Evolutionary conservation across 305 asterid species (phyloP).

Genomic region (Fraxinus paxiana): DNA sequence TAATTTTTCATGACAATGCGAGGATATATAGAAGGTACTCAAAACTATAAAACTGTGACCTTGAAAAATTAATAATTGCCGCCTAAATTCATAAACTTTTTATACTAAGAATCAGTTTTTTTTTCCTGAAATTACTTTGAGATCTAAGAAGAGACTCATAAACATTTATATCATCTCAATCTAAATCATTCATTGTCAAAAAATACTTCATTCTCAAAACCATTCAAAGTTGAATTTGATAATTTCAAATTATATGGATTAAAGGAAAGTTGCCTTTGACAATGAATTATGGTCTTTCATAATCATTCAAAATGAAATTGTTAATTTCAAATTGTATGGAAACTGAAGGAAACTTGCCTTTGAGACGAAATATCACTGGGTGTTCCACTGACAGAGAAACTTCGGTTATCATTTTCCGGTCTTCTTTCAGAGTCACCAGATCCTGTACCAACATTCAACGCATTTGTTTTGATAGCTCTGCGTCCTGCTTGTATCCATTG

Average conservation of each 20-base stretch:
- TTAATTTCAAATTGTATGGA: background rate
- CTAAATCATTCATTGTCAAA: background rate
- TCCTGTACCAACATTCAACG: conserved; percentile 56
- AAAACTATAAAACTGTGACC: background rate
- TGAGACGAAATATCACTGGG: conserved; percentile 33
- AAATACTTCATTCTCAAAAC: background rate
- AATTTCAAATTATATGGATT: background rate
- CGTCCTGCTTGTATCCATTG: conserved; percentile 24
- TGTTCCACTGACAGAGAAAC: conserved; percentile 22
- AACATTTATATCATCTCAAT: background rate
- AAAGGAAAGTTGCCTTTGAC: background rate
- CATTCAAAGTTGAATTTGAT: background rate
- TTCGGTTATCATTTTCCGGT: conserved; percentile 34
- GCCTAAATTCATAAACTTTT: background rate
- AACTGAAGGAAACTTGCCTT: conserved; percentile 27
- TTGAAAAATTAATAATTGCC: background rate
- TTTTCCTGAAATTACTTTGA: background rate
- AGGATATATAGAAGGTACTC: background rate
- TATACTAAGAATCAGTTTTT: background rate
- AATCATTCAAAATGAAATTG: background rate
- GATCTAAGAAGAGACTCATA: background rate
- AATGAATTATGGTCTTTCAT: background rate
- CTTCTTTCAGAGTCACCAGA: conserved; percentile 53
- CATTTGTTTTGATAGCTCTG: conserved; percentile 32
- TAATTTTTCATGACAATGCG: background rate